Evolutionary conservation across 352 stramenopile species (phyloP).

Genomic region (Pythium monospermum): DNA sequence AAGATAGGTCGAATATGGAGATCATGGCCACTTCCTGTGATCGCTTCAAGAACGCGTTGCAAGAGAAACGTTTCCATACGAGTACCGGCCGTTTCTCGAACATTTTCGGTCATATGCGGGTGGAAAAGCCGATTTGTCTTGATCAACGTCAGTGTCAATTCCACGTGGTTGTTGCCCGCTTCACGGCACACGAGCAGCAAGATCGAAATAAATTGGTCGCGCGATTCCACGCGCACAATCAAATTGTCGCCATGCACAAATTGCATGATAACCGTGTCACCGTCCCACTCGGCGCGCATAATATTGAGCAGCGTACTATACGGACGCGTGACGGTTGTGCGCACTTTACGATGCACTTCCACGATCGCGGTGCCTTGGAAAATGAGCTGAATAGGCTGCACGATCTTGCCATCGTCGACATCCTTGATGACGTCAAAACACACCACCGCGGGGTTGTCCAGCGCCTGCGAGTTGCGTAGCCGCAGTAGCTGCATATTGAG

Average conservation of each 20-base stretch:
- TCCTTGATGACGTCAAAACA: slow-evolving; percentile 65
- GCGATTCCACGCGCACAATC: slow-evolving; percentile 41
- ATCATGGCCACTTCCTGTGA: background rate
- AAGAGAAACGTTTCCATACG: slow-evolving; percentile 59
- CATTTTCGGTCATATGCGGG: slow-evolving; percentile 36
- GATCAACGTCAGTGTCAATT: slow-evolving; percentile 30
- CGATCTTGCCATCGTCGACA: slow-evolving; percentile 31
- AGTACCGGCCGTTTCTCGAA: slow-evolving; percentile 18
- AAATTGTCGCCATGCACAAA: slow-evolving; percentile 59
- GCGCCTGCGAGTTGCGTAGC: slow-evolving; percentile 47
- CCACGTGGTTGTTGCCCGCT: slow-evolving; percentile 45
- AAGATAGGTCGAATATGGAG: too few relatives aligned
- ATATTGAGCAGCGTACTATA: slow-evolving; percentile 49
- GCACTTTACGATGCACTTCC: slow-evolving; percentile 58
- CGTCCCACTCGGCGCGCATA: slow-evolving; percentile 49
- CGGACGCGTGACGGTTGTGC: slow-evolving; percentile 48
- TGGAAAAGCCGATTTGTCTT: slow-evolving; percentile 60
- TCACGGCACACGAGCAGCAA: slow-evolving; percentile 59
- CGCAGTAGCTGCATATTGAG: slow-evolving; percentile 50
- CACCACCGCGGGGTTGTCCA: slow-evolving; percentile 51
- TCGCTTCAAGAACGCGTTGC: slow-evolving; percentile 36
- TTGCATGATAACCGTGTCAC: slow-evolving; percentile 51
- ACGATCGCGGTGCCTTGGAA: slow-evolving; percentile 51
- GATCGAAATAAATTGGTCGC: slow-evolving; percentile 65
- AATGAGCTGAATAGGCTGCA: slow-evolving; percentile 60